Base-by-base conservation (phyloP, 345 rosid genomes). In the Combretum micranthum region DNA sequence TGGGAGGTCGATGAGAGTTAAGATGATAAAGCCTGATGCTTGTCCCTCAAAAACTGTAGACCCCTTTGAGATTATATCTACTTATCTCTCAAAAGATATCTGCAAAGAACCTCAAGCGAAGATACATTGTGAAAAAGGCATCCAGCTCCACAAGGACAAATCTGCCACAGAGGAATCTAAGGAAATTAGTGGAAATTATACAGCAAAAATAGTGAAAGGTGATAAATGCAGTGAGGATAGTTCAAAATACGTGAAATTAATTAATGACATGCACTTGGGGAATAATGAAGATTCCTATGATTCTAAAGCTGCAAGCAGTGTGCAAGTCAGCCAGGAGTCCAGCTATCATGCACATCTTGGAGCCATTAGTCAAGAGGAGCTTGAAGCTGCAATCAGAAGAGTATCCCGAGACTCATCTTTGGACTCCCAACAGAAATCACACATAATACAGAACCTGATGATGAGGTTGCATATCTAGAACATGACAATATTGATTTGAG, bases 381-480 rank as follows among this genome's bases (percentile, higher is more conserved):
- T 87, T 44, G 87, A 81, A 62, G 74, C 85, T 60, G 85, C 80
- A 62, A 67, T 86, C 44, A 70, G 85, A 69, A 87, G 81, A 63
- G 85, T 83, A 47, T 90, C 85, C 17, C 71, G 77, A 15, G 97
- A 90, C 63, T 59, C 86, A 63, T 63, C 86, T 21, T 49, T 86
- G 13, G 90, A 84, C 71, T 72, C 83, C 56, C 77, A 69, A 53
- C 71, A 79, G 75, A 83, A 86, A 66, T 75, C 86, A 39, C 73
- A 54, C 52, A 66, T 84, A 55, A 84, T 79, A 59, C 95, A 89
- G 67, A 80, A 81, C 70, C 79, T 89, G 59, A 66, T 80, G 43
- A 84, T 64, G 88, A 84, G 95, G 97, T 86, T 48, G 42, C 72
- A 71, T 52, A 44, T 57, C 53, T 59, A 45, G 13, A 63, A 20